Evolutionary conservation across 2,329 filamentous ascomycete species (phyloP).

Genomic region (Sclerotinia minor): DNA sequence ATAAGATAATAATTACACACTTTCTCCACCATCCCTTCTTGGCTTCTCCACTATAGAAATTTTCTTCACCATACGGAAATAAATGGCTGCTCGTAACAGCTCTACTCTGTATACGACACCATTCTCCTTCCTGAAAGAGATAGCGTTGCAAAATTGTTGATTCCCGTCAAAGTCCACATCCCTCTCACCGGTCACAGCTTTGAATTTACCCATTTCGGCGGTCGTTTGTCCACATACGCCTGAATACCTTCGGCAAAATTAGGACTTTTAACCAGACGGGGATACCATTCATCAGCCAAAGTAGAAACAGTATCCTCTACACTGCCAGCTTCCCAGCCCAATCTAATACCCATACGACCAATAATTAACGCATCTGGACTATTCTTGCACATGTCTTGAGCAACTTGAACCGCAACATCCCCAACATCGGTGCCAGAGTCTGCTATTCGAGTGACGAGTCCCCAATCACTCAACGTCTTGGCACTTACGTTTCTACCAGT

Average conservation of each 20-base stretch:
- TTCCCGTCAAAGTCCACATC: neutral
- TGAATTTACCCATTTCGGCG: constrained; percentile 63
- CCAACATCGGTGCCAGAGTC: constrained; percentile 48
- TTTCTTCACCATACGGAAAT: constrained; percentile 1
- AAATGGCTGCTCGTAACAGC: neutral
- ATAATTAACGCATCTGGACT: constrained; percentile 34
- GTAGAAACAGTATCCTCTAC: constrained; percentile 30
- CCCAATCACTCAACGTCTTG: constrained; percentile 60
- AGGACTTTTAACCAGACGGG: constrained; percentile 59
- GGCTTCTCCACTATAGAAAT: constrained; percentile 8
- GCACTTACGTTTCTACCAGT: constrained; percentile 61
- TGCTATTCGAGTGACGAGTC: constrained; percentile 65
- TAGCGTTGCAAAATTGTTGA: neutral
- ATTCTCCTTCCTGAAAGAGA: constrained; percentile 9
- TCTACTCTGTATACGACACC: neutral
- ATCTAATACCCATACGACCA: constrained; percentile 29
- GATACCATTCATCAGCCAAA: constrained; percentile 57
- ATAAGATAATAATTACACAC: constrained; percentile 20
- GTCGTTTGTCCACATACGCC: constrained; percentile 73
- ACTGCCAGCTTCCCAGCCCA: constrained; percentile 32
- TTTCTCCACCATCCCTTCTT: constrained; percentile 23
- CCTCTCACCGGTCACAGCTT: constrained; percentile 45
- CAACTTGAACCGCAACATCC: constrained; percentile 52
- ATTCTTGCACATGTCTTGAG: constrained; percentile 33
- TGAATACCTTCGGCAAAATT: constrained; percentile 71